These are phyloP conservation scores for Patellaria atrata DNA, from an alignment of 495 filamentous ascomycete genomes.

Conservation along the genomic window DNA sequence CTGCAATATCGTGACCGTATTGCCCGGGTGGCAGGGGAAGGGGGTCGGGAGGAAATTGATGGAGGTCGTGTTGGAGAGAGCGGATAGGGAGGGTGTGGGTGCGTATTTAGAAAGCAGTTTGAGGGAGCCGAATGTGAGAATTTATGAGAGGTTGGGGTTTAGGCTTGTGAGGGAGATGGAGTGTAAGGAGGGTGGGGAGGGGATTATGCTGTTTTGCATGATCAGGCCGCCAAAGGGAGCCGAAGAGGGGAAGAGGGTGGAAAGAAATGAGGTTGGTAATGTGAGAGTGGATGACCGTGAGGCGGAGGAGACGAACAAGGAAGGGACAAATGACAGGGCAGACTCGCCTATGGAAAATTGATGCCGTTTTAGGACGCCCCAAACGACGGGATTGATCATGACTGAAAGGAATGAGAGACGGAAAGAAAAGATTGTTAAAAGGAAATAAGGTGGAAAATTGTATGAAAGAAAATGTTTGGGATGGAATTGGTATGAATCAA, in stretches of 20 bases:
- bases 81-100: conserved; percentile 42
- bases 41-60: conserved; percentile 47
- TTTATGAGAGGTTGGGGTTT: conserved; percentile 55
- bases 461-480: too few species aligned
- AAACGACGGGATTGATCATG: too few species aligned
- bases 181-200: conserved; percentile 44
- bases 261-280: background rate
- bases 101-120: conserved; percentile 55
- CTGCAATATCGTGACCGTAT: conserved; percentile 54
- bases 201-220: conserved; percentile 37
- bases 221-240: conserved; percentile 30
- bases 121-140: conserved; percentile 46
- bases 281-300: too few species aligned
- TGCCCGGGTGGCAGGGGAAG: conserved; percentile 40
- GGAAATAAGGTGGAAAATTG: too few species aligned
- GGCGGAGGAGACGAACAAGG: too few species aligned
- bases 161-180: conserved; percentile 44
- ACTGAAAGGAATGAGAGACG: too few species aligned
- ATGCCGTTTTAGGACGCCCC: too few species aligned
- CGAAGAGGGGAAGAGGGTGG: background rate
- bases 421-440: too few species aligned
- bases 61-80: conserved; percentile 39
- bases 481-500: too few species aligned
- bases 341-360: too few species aligned
- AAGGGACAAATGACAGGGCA: too few species aligned